phyloP scores from a whole-genome alignment of 2,329 filamentous ascomycete genomes.

The Fusarium sp. region DNA sequence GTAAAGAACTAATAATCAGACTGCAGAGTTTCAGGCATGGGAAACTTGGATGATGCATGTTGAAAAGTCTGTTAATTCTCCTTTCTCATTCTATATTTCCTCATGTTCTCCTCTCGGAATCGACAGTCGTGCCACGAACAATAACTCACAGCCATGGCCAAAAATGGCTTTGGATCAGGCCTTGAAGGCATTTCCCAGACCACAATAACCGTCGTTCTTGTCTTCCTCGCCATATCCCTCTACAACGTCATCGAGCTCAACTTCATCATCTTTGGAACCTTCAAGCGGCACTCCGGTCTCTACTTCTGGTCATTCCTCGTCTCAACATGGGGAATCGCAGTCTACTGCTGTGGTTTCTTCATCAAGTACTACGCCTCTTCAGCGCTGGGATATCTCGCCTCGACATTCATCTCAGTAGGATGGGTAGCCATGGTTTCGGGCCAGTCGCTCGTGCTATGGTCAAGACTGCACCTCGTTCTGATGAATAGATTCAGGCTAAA shows the following conservation, averaged over 20 bases:
- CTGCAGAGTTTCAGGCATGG: neutral
- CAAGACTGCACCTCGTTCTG: conserved; percentile 66
- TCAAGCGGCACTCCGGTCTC: conserved; percentile 46
- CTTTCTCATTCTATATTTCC: no score
- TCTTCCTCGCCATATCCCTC: conserved; percentile 44
- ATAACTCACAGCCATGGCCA: conserved; percentile 9
- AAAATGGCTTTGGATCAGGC: conserved; percentile 37
- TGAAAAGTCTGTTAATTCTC: neutral
- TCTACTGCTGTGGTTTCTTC: conserved; percentile 55
- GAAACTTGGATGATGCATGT: neutral
- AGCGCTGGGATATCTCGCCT: conserved; percentile 33
- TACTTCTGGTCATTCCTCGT: conserved; percentile 52
- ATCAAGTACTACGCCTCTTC: conserved; percentile 47
- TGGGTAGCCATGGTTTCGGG: conserved; percentile 65
- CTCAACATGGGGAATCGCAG: conserved; percentile 46
- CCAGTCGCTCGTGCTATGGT: conserved; percentile 68
- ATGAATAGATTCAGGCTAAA: conserved; percentile 58
- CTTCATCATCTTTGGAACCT: conserved; percentile 48
- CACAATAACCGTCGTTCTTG: conserved; percentile 39
- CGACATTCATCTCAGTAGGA: conserved; percentile 34
- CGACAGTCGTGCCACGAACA: no score
- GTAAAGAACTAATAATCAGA: neutral
- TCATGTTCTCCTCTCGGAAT: neutral
- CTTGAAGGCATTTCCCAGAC: conserved; percentile 29
- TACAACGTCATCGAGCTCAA: conserved; percentile 50